Evolutionary conservation across 164 flowering plant species (phyloP).

Genomic region (Pachysandra terminalis): DNA sequence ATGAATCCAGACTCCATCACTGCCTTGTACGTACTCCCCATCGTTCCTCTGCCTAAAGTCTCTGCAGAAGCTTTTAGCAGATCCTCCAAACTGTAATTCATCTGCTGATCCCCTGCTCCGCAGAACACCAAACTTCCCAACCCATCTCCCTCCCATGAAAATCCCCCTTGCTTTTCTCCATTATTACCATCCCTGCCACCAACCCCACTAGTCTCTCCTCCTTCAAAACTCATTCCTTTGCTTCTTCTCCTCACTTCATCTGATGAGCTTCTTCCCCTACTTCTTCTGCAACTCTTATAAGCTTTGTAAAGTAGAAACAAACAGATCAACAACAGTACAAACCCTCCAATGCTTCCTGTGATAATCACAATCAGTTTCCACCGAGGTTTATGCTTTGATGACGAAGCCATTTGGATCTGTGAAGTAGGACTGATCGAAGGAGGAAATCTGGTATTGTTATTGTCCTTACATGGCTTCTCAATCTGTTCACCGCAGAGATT

Average conservation of each 20-base stretch:
- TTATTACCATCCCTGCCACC: constrained; percentile 30
- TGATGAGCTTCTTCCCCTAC: constrained; percentile 8
- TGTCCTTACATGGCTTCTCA: constrained; percentile 27
- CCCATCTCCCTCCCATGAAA: constrained; percentile 74
- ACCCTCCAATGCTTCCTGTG: constrained; percentile 44
- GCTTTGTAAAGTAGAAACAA: constrained; percentile 18
- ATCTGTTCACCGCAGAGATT: constrained; percentile 65
- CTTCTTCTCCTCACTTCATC: constrained; percentile 11
- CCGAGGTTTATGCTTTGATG: constrained; percentile 7
- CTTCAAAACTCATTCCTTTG: constrained; percentile 15
- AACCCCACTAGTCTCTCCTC: constrained; percentile 5
- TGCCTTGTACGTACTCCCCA: constrained; percentile 93
- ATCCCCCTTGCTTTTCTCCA: constrained; percentile 38
- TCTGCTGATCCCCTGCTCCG: constrained; percentile 62
- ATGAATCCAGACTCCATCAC: constrained; percentile 90
- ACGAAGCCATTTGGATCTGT: constrained; percentile 3
- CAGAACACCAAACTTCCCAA: constrained; percentile 76
- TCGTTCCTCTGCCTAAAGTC: constrained; percentile 82
- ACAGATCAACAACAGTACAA: constrained; percentile 27
- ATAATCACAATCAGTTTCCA: constrained; percentile 35
- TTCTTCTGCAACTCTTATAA: constrained; percentile 11
- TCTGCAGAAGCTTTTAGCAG: constrained; percentile 88
- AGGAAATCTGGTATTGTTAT: background rate
- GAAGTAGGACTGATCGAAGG: constrained; percentile 21
- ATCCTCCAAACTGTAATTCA: constrained; percentile 73